Evolutionary conservation across 176 grass and related monocot species (phyloP).

Genomic region (Secale cereale): DNA sequence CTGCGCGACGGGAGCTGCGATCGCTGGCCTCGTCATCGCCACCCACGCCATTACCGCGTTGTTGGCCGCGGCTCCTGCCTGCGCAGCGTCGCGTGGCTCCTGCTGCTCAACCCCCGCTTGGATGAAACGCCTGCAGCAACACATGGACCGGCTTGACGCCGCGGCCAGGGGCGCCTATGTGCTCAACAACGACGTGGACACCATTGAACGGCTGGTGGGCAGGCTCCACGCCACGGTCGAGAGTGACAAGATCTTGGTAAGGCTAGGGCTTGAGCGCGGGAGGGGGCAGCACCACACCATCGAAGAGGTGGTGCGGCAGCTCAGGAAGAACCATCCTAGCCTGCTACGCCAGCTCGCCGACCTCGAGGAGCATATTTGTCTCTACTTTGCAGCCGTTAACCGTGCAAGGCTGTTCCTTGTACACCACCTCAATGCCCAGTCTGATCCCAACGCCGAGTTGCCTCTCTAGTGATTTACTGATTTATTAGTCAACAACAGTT

Average conservation of each 20-base stretch:
- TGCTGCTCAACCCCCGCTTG: slow-evolving; percentile 24
- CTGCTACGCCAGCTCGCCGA: slow-evolving; percentile 65
- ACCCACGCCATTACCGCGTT: slow-evolving; percentile 46
- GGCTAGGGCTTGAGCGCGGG: slow-evolving; percentile 66
- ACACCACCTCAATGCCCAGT: slow-evolving; percentile 50
- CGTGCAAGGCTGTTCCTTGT: slow-evolving; percentile 73
- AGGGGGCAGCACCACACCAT: slow-evolving; percentile 73
- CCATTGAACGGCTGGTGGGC: slow-evolving; percentile 71
- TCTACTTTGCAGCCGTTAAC: slow-evolving; percentile 79
- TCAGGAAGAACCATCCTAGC: slow-evolving; percentile 73
- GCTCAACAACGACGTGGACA: slow-evolving; percentile 76
- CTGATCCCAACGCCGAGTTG: slow-evolving; percentile 17
- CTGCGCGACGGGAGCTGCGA: slow-evolving; percentile 34
- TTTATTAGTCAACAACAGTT: not conserved
- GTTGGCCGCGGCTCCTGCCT: slow-evolving; percentile 23
- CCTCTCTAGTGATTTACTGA: slow-evolving; percentile 9
- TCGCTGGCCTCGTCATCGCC: slow-evolving; percentile 57
- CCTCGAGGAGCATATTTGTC: slow-evolving; percentile 89
- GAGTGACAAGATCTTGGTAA: slow-evolving; percentile 72
- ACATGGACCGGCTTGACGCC: slow-evolving; percentile 71
- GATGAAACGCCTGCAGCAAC: slow-evolving; percentile 48
- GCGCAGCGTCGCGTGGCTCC: slow-evolving; percentile 19
- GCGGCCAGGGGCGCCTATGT: slow-evolving; percentile 78
- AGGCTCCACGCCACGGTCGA: slow-evolving; percentile 76
- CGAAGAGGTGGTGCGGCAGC: slow-evolving; percentile 71